A percentile compares a stretch with the other conserved stretches of the same genome.
phyloP scores from a whole-genome alignment of 495 filamentous ascomycete genomes.

The Xylaria longipes region DNA sequence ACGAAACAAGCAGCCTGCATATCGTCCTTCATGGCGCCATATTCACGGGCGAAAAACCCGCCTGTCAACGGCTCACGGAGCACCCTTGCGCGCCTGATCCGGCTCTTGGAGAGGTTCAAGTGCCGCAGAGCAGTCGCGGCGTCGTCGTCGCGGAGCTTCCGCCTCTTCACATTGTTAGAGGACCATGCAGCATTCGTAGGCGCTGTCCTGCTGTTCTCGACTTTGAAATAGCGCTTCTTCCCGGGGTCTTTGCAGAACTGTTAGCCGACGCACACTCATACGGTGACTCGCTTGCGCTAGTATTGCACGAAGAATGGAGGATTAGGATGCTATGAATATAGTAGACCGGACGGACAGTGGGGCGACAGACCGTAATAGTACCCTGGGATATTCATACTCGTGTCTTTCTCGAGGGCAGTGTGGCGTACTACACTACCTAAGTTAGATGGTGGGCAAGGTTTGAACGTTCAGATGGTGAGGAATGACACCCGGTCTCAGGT shows the following conservation, averaged over 20 bases:
- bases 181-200: conserved; percentile 45
- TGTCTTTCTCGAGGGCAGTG: neutral
- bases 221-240: conserved; percentile 57
- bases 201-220: conserved; percentile 47
- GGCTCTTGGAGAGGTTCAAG: conserved; percentile 21
- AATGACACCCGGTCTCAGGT: too few relatives aligned
- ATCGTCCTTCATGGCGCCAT: conserved; percentile 31
- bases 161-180: conserved; percentile 46
- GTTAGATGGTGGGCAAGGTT: too few relatives aligned
- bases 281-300: neutral
- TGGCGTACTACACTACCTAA: too few relatives aligned
- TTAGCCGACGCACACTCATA: neutral
- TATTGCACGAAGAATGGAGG: neutral
- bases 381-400: conserved; percentile 45
- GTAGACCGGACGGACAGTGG: neutral
- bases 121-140: conserved; percentile 17
- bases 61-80: conserved; percentile 32
- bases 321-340: neutral
- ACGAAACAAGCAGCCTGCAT: conserved; percentile 30
- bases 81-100: conserved; percentile 34
- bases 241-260: conserved; percentile 41
- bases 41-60: conserved; percentile 38
- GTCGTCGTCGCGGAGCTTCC: conserved; percentile 35
- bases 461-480: too few relatives aligned
- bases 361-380: conserved; percentile 50